Evolutionary conservation across 257 asterid species (phyloP).

Genomic region (Nicotiana paniculata): DNA sequence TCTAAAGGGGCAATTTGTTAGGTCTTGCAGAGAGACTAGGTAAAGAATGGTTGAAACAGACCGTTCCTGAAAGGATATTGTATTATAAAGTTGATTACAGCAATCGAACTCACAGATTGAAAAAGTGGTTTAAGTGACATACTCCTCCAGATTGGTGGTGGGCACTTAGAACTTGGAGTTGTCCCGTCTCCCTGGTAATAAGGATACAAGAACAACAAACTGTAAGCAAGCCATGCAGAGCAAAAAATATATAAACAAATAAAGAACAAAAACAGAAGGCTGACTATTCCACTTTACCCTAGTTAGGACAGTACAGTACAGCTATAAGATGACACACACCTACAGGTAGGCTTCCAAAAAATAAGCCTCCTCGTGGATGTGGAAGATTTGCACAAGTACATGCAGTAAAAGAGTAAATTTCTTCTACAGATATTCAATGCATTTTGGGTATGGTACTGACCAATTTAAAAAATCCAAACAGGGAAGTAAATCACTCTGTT

Average conservation of each 20-base stretch:
- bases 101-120: constrained; percentile 11
- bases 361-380: neutral
- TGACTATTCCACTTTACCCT: neutral
- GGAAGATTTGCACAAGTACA: neutral
- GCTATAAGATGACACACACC: neutral
- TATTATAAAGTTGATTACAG: constrained; percentile 22
- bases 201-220: constrained; percentile 11
- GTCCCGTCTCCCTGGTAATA: constrained; percentile 75
- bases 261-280: neutral
- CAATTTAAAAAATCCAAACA: neutral
- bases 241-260: neutral
- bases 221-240: neutral
- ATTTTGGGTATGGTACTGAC: neutral
- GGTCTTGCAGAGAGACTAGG: constrained; percentile 94
- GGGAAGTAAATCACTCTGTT: neutral
- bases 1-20: constrained; percentile 91
- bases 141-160: constrained; percentile 99
- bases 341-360: neutral
- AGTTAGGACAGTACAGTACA: neutral
- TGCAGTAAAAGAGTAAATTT: neutral
- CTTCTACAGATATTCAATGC: neutral
- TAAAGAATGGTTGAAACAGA: constrained; percentile 96
- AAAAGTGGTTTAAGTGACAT: constrained; percentile 18
- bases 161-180: constrained; percentile 84
- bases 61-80: constrained; percentile 54